Percentiles rank a stretch among this genome's conserved stretches.
Conservation (phyloP, 2,329 filamentous ascomycete species). For the Chaetomiaceae sp. region DNA sequence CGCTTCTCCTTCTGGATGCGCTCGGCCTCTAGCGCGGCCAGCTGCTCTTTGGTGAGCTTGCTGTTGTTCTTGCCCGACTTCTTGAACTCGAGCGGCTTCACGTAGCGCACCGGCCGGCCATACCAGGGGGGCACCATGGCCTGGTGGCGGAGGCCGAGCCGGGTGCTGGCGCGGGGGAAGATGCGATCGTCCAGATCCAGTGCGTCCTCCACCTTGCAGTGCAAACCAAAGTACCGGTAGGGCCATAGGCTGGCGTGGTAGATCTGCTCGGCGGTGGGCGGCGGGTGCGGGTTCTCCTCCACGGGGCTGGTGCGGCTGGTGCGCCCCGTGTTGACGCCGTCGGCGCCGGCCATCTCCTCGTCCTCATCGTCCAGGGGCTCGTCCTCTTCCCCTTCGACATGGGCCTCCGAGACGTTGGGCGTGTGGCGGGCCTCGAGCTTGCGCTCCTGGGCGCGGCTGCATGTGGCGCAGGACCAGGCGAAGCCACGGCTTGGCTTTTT, state of each 20-base stretch:
- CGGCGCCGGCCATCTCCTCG: slow-evolving; percentile 51
- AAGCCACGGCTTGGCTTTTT: slow-evolving; percentile 98
- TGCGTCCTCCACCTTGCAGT: slow-evolving; percentile 91
- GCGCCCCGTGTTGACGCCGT: slow-evolving; percentile 25
- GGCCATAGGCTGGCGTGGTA: slow-evolving; percentile 94
- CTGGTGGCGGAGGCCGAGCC: slow-evolving; percentile 85
- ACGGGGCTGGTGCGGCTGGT: slow-evolving; percentile 61
- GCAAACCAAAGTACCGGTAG: slow-evolving; percentile 90
- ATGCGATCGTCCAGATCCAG: slow-evolving; percentile 97
- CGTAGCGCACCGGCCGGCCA: slow-evolving; percentile 79
- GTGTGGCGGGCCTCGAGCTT: slow-evolving; percentile 87
- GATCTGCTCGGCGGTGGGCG: slow-evolving; percentile 75
- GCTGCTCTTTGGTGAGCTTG: slow-evolving; percentile 72
- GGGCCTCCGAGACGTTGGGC: slow-evolving; percentile 64
- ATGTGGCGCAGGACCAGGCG: slow-evolving; percentile 94
- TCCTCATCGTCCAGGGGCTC: slow-evolving; percentile 65
- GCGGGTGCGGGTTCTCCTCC: slow-evolving; percentile 51
- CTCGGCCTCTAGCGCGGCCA: slow-evolving; percentile 75
- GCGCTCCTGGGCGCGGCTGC: slow-evolving; percentile 90
- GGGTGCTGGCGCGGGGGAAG: slow-evolving; percentile 89
- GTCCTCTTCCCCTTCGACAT: slow-evolving; percentile 60
- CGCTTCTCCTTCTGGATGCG: slow-evolving; percentile 72
- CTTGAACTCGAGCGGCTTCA: slow-evolving; percentile 81
- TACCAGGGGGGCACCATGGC: slow-evolving; percentile 80
- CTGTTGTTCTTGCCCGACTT: slow-evolving; percentile 72